phyloP scores from a whole-genome alignment of 2,329 filamentous ascomycete genomes.

The Penicillium sclerotiorum region DNA sequence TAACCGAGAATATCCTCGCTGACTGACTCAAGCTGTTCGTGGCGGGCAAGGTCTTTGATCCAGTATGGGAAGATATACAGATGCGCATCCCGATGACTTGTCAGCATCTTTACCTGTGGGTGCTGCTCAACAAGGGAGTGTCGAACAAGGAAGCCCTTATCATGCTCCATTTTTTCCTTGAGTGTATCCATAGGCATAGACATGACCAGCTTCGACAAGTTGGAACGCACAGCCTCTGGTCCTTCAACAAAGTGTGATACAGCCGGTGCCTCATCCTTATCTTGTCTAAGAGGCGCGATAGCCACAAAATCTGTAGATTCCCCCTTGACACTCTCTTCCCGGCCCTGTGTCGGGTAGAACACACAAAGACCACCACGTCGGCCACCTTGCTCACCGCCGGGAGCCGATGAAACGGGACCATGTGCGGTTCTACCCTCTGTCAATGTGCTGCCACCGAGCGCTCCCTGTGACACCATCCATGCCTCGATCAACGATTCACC shows the following conservation, averaged over 20 bases:
- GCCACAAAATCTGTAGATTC: conserved; percentile 93
- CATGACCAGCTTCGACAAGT: conserved; percentile 78
- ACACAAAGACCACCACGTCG: conserved; percentile 81
- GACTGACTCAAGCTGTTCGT: conserved; percentile 82
- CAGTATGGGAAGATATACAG: conserved; percentile 93
- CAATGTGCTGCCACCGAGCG: conserved; percentile 63
- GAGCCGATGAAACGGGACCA: conserved; percentile 49
- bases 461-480: conserved; percentile 85
- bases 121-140: conserved; percentile 75
- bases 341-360: conserved; percentile 82
- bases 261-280: conserved; percentile 49
- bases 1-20: conserved; percentile 90
- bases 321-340: conserved; percentile 74
- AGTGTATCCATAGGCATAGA: conserved; percentile 86
- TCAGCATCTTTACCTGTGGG: conserved; percentile 76
- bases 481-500: conserved; percentile 82
- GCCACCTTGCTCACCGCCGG: conserved; percentile 59
- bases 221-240: conserved; percentile 64
- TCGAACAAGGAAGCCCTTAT: conserved; percentile 68
- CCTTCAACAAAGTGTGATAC: conserved; percentile 56
- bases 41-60: conserved; percentile 79
- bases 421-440: conserved; percentile 40
- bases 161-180: conserved; percentile 77
- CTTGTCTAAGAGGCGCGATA: conserved; percentile 66
- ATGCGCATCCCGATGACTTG: conserved; percentile 84